Percentiles rank a stretch among this genome's conserved stretches.
Evolutionary conservation across 2,329 filamentous ascomycete species (phyloP).

Genomic region (Trichoderma endophyticum): DNA sequence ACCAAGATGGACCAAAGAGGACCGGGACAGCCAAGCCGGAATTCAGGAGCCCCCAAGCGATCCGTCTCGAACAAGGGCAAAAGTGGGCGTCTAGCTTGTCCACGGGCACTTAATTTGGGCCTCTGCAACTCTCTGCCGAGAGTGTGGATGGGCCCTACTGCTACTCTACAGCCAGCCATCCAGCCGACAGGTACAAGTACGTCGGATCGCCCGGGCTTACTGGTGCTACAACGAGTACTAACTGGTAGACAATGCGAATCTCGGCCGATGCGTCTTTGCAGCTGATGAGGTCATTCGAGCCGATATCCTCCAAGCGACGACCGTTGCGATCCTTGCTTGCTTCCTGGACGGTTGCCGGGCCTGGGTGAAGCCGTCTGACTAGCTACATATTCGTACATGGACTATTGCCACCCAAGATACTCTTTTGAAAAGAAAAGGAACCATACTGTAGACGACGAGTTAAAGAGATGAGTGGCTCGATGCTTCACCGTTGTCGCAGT

Average conservation of each 20-base stretch:
- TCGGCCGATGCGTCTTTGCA: not conserved
- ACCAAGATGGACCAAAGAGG: not conserved
- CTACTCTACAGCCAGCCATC: not conserved
- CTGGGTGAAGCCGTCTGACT: not conserved
- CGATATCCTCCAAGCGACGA: not conserved
- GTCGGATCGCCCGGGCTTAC: constrained; percentile 2
- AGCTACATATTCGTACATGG: not conserved
- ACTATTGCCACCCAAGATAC: not conserved
- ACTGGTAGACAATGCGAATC: not conserved
- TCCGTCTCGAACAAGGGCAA: constrained; percentile 13
- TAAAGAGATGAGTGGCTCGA: not conserved
- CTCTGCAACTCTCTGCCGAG: not conserved
- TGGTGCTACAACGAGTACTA: not conserved
- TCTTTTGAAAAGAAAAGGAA: not conserved
- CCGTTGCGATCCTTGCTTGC: not conserved
- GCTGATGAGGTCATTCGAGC: constrained; percentile 8
- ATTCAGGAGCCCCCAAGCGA: constrained; percentile 11
- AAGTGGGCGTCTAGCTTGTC: constrained; percentile 10
- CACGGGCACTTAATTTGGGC: not conserved
- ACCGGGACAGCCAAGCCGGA: constrained; percentile 2
- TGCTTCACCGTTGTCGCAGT: not conserved
- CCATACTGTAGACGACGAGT: not conserved
- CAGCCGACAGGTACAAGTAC: not conserved
- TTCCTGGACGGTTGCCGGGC: not conserved
- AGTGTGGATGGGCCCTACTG: not conserved